Base-by-base conservation (phyloP, 352 stramenopile genomes). In the Lagenidium sp. region DNA sequence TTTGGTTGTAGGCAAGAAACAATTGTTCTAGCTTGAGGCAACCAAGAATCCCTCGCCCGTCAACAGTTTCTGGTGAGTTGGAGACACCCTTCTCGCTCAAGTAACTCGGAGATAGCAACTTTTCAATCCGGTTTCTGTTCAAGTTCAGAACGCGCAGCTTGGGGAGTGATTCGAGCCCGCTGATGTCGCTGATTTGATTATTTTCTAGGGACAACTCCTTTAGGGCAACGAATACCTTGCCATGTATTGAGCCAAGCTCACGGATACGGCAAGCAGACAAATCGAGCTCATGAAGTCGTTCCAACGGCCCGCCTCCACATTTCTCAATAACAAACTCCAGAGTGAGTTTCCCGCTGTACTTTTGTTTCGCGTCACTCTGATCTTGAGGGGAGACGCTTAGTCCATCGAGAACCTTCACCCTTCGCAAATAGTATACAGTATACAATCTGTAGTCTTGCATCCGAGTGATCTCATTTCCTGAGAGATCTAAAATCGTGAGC, bases 301-400 rank as follows among this genome's bases (percentile, higher is more conserved):
- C 72, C 12, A 86, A 68, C 19, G 30, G 47, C 15, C 44, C 50
- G 16, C 49, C 60, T 12, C 65, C 48, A 34, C 85, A 85, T 32
- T 93, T 93, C 7, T 95, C 82, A 13, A 77, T 40, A 39, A 95
- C 71, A 40, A 89, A 86, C 50, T 95, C 84, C 0, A 82, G 57
- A 10, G 77, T 89, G 32, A 95, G 56, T 23, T 89, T 92, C 13
- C 84, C 84, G 15, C 76, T 88, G 55, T 94, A 95, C 43, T 85
- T 85, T 46, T 94, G 80, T 35, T 91, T 92, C 5, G 84, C 80
- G 11, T 85, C 71, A 36, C 64, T 85, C 41, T 88, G 69, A 7
- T 89, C 63, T 60, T 95, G 80, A 1, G 65, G 47, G 0, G 77
- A 72, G 1, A 95, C 65, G 31, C 71, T 87, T 13, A 76, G 36